Evolutionary conservation across 768 basidiomycete genomes (phyloP), one percentile per base, ranked within the genome.

Genomic region (Xerocomus brunneocitrinus): DNA sequence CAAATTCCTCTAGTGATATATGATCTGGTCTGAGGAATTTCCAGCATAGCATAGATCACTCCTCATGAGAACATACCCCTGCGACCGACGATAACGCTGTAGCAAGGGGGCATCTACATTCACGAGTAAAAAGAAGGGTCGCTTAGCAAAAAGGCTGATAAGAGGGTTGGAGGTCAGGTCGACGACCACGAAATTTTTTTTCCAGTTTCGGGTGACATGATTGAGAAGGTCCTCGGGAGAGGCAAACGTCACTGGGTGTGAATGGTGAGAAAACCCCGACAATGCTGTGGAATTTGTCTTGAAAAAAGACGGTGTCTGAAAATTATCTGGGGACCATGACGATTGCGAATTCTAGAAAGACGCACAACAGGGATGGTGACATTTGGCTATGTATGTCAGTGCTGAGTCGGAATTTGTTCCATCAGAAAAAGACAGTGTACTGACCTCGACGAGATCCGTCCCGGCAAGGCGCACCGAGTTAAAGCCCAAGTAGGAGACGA

Each of bases 71-170:
- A 69, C 76, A 60, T 61, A 82, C 81, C 74, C 73, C 56, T 71
- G 72, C 39, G 78, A 79, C 28, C 92, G 80, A 52, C 67, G 64
- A 68, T 79, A 97, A 39, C 95, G 78, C 41, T 79, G 73, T 40
- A 82, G 68, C 31, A 95, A 63, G 0, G 94, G 94, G 0, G 91
- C 95, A 57, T 98, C 93, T 30, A 93, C 78, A 44, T 73, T 79
- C 42, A 97, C 72, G 24, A 98, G 78, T 66, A 98, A 73, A 67
- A 97, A 93, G 68, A 93, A 98, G 0, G 97, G 97, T 16, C 97
- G 76, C 63, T 85, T 93, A 34, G 81, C 67, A 64, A 97, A 98
- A 46, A 77, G 71, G 54, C 80, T 79, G 34, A 98, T 74, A 14
- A 82, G 70, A 3, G 76, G 71, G 28, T 72, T 71, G 1, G 79